Percentiles rank a stretch among this genome's conserved stretches.
Conservation (phyloP, 176 grass and related monocot genomes). For the Tuctoria greenei region DNA sequence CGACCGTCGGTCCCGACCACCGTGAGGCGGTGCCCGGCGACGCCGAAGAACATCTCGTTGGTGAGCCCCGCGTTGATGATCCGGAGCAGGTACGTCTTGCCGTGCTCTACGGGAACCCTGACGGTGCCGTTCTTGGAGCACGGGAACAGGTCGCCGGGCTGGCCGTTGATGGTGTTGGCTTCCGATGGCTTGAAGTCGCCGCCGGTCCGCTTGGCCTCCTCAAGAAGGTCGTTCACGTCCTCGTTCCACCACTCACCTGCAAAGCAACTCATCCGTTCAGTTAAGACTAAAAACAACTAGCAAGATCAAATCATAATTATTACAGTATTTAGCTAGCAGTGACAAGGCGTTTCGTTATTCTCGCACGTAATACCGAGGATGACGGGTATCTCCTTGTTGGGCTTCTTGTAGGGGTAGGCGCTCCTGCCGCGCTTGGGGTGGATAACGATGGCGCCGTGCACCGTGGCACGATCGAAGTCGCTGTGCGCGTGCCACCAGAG, state of each 20-base stretch:
- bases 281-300: too few relatives aligned
- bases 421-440: conserved; percentile 45
- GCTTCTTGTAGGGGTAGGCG: conserved; percentile 48
- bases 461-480: conserved; percentile 54
- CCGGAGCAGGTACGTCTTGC: conserved; percentile 60
- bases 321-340: too few relatives aligned
- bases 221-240: background rate
- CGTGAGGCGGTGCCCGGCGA: conserved; percentile 56
- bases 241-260: conserved; percentile 43
- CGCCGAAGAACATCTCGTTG: conserved; percentile 51
- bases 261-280: too few relatives aligned
- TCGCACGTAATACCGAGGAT: conserved; percentile 45
- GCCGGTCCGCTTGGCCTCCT: conserved; percentile 8
- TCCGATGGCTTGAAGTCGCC: conserved; percentile 25
- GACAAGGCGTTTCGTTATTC: too few relatives aligned
- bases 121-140: conserved; percentile 19
- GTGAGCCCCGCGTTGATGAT: conserved; percentile 61
- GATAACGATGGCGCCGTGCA: conserved; percentile 71
- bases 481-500: conserved; percentile 69
- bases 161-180: conserved; percentile 60
- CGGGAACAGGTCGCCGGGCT: conserved; percentile 32
- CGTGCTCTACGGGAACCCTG: conserved; percentile 36
- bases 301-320: too few relatives aligned
- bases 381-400: conserved; percentile 55
- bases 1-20: conserved; percentile 50